Conservation (phyloP, 345 rosid genomes). For the Clausena lansium region DNA sequence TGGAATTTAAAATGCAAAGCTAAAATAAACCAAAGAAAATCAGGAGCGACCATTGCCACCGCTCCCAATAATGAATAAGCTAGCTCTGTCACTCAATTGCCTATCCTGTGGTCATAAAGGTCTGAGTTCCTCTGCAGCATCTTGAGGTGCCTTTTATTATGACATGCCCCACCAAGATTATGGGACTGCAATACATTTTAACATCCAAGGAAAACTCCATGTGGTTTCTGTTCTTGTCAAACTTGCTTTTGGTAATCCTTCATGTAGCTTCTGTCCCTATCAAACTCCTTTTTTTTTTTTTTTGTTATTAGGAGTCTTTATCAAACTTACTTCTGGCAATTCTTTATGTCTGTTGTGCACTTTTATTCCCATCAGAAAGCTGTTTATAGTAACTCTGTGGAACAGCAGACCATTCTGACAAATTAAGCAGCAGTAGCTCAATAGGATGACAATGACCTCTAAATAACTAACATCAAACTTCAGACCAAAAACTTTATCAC, state of each 20-base stretch:
- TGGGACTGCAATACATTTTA: not conserved
- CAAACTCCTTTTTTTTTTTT: too few relatives aligned
- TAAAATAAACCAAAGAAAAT: not conserved
- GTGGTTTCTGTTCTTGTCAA: too few relatives aligned
- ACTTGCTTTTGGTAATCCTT: too few relatives aligned
- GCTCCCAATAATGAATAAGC: not conserved
- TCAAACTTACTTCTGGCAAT: not conserved
- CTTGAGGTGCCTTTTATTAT: slow-evolving; percentile 9
- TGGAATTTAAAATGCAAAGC: not conserved
- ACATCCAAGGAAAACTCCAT: not conserved
- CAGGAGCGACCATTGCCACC: not conserved
- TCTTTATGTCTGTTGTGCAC: not conserved
- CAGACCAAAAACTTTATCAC: not conserved
- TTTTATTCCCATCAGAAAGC: not conserved
- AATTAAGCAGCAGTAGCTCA: not conserved
- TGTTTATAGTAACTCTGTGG: not conserved
- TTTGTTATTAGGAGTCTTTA: not conserved
- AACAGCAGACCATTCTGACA: not conserved
- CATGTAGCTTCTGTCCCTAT: too few relatives aligned
- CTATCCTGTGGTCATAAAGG: not conserved
- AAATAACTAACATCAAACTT: not conserved
- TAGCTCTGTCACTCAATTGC: not conserved
- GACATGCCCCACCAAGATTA: not conserved
- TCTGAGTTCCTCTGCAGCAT: slow-evolving; percentile 8
- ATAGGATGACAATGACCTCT: not conserved